A percentile compares a stretch with the other conserved stretches of the same genome.
Evolutionary conservation across 1,284 basidiomycete genomes (phyloP).

Genomic region (Sanghuangporus sanghuang): DNA sequence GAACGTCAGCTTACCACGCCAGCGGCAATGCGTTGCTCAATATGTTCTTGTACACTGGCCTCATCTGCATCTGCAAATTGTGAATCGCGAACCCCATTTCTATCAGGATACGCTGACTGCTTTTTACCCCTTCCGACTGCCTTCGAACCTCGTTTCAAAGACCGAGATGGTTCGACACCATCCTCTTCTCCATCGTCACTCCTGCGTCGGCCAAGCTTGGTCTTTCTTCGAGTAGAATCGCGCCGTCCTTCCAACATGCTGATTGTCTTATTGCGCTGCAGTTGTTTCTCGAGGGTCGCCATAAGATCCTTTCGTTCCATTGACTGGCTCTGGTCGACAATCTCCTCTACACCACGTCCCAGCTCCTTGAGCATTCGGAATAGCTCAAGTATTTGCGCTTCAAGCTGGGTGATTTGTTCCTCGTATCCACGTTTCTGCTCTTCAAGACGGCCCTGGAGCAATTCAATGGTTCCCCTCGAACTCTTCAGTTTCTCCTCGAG

Average conservation of each 20-base stretch:
- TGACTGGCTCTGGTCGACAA: constrained; percentile 56
- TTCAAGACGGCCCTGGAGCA: constrained; percentile 75
- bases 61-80: constrained; percentile 93
- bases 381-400: constrained; percentile 89
- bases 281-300: constrained; percentile 74
- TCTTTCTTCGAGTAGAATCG: constrained; percentile 30
- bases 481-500: constrained; percentile 77
- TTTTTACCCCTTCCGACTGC: constrained; percentile 11
- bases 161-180: constrained; percentile 29
- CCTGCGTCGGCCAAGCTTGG: constrained; percentile 16
- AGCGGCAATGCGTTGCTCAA: constrained; percentile 74
- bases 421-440: constrained; percentile 82
- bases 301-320: constrained; percentile 83
- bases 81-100: constrained; percentile 46
- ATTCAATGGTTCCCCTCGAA: constrained; percentile 74
- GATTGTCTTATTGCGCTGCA: constrained; percentile 84
- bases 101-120: constrained; percentile 8
- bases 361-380: constrained; percentile 90
- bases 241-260: constrained; percentile 76
- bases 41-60: constrained; percentile 77
- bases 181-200: constrained; percentile 28
- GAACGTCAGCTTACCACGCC: constrained; percentile 50
- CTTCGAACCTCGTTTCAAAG: constrained; percentile 24
- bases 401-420: constrained; percentile 83
- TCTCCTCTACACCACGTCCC: constrained; percentile 69